Evolutionary conservation across 345 rosid species (phyloP).

Genomic region (Kernera saxatilis): DNA sequence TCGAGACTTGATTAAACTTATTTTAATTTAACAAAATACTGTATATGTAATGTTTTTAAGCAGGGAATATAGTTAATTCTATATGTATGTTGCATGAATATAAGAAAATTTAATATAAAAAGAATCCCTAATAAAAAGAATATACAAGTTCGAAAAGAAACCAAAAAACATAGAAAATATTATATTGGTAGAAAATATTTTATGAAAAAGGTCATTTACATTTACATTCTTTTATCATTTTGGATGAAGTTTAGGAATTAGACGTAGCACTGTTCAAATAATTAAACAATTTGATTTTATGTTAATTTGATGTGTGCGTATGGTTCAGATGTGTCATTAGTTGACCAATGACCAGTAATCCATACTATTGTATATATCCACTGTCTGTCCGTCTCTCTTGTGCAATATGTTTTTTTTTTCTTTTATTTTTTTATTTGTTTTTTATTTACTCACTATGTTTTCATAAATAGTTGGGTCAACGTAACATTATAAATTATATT

Average conservation of each 20-base stretch:
- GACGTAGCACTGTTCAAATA: background rate
- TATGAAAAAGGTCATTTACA: background rate
- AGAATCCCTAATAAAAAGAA: background rate
- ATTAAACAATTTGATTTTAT: background rate
- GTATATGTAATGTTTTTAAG: background rate
- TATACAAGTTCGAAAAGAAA: background rate
- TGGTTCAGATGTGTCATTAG: slow-evolving; percentile 14
- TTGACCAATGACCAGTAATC: slow-evolving; percentile 23
- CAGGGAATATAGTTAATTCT: background rate
- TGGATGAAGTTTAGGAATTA: background rate
- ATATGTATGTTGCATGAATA: background rate
- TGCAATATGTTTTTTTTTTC: too few relatives aligned
- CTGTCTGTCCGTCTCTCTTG: background rate
- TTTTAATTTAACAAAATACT: background rate
- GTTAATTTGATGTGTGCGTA: background rate
- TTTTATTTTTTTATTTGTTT: too few relatives aligned
- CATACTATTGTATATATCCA: background rate
- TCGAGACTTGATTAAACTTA: slow-evolving; percentile 1
- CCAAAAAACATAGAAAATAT: background rate
- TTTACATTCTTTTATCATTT: background rate
- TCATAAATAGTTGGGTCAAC: slow-evolving; percentile 9
- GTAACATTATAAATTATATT: background rate
- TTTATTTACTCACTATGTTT: background rate
- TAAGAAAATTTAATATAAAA: background rate
- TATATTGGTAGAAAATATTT: background rate